Conservation (phyloP, 1,284 basidiomycete genomes). For the Ceratobasidium sp. region DNA sequence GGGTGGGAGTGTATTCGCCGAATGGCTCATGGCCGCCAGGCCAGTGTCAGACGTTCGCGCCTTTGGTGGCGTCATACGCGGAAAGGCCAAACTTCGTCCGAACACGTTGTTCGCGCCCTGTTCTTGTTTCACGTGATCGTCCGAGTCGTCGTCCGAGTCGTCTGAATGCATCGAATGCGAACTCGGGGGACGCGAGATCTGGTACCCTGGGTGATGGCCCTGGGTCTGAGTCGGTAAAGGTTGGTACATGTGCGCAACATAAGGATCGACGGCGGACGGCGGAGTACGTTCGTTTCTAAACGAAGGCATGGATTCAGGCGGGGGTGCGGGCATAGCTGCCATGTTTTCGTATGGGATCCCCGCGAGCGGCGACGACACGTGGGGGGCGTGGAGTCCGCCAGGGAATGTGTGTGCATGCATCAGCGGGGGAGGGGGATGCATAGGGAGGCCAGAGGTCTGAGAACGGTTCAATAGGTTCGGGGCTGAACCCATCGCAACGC, state of each 20-base stretch:
- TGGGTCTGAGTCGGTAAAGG: not conserved
- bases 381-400: slow-evolving; percentile 22
- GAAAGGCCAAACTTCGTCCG: not conserved
- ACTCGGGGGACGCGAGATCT: slow-evolving; percentile 28
- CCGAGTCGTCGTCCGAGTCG: slow-evolving; percentile 32
- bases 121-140: slow-evolving; percentile 37
- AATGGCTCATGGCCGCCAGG: slow-evolving; percentile 6
- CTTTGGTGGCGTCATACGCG: slow-evolving; percentile 24
- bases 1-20: slow-evolving; percentile 68
- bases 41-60: slow-evolving; percentile 6
- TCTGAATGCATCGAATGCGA: slow-evolving; percentile 29
- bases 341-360: slow-evolving; percentile 17
- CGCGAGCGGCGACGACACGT: slow-evolving; percentile 35
- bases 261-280: slow-evolving; percentile 16
- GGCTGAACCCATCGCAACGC: slow-evolving; percentile 16
- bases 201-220: slow-evolving; percentile 31
- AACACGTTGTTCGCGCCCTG: slow-evolving; percentile 1
- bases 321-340: not conserved
- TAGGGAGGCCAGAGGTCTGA: slow-evolving; percentile 3
- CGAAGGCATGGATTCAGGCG: slow-evolving; percentile 2
- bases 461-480: slow-evolving; percentile 18
- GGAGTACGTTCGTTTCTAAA: slow-evolving; percentile 27
- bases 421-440: slow-evolving; percentile 32
- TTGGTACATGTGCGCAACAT: slow-evolving; percentile 10
- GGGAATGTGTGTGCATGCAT: slow-evolving; percentile 40